A percentile compares a stretch with the other conserved stretches of the same genome.
Evolutionary conservation across 345 rosid genomes (phyloP).

Genomic region (Murraya koenigii): DNA sequence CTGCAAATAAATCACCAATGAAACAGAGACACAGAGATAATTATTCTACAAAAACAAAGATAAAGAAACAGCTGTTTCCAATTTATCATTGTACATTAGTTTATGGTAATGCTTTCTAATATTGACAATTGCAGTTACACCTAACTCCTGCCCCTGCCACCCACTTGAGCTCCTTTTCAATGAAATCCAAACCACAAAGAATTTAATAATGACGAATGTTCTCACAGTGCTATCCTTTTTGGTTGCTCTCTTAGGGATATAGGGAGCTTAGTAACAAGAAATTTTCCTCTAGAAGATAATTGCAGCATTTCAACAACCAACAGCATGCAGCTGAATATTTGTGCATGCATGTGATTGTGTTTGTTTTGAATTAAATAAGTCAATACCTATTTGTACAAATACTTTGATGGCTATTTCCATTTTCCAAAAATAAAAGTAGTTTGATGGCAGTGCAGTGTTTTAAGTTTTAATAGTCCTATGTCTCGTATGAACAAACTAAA

Average conservation of each 20-base stretch:
- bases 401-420: neutral
- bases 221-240: neutral
- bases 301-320: neutral
- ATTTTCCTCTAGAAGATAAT: neutral
- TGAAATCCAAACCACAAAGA: neutral
- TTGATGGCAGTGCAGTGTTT: neutral
- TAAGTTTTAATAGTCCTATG: neutral
- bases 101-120: neutral
- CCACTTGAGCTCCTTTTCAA: neutral
- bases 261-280: neutral
- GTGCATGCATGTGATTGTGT: neutral
- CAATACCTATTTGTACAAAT: neutral
- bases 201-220: neutral
- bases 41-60: constrained; percentile 12
- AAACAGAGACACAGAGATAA: constrained; percentile 15
- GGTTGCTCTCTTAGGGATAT: neutral
- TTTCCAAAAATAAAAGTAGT: neutral
- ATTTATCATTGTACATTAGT: neutral
- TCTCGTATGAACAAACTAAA: constrained; percentile 1
- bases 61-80: neutral
- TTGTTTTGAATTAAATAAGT: neutral
- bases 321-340: neutral
- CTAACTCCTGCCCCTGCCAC: neutral
- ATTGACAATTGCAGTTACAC: neutral
- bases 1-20: constrained; percentile 41